Evolutionary conservation across 768 basidiomycete species (phyloP).

Genomic region (Mrakia hoshinonis): DNA sequence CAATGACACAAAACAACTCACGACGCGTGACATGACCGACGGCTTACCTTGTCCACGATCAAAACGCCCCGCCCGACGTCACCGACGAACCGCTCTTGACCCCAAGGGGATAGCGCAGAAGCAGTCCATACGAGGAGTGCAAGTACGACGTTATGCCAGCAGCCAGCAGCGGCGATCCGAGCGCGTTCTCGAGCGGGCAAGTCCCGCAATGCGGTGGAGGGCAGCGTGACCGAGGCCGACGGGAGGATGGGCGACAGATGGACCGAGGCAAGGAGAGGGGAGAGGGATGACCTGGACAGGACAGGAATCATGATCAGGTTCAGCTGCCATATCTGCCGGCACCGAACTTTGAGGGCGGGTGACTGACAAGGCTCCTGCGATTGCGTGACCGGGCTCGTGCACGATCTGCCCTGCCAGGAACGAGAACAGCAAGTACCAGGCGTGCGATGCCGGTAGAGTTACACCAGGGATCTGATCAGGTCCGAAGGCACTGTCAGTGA

Average conservation of each 20-base stretch:
- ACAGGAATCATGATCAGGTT: neutral
- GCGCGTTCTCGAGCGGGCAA: constrained; percentile 5
- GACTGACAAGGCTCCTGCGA: constrained; percentile 24
- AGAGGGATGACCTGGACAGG: neutral
- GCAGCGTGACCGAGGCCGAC: constrained; percentile 24
- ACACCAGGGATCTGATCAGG: constrained; percentile 24
- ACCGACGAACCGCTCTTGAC: neutral
- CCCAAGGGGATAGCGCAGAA: neutral
- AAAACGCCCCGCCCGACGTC: constrained; percentile 7
- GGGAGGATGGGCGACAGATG: constrained; percentile 23
- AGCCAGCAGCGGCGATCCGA: constrained; percentile 21
- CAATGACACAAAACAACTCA: too few relatives aligned
- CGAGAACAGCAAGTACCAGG: constrained; percentile 13
- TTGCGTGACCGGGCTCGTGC: constrained; percentile 27
- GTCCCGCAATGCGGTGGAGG: neutral
- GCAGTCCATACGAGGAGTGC: neutral
- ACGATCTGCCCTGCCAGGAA: constrained; percentile 27
- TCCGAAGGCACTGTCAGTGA: neutral
- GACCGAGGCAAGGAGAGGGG: neutral
- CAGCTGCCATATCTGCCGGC: neutral
- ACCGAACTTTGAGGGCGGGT: neutral
- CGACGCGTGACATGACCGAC: neutral
- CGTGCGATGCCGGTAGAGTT: constrained; percentile 22
- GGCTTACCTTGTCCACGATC: neutral
- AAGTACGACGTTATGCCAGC: constrained; percentile 20